phyloP scores from a whole-genome alignment of 208 protist genomes.

The Blastocrithidia nonstop region DNA sequence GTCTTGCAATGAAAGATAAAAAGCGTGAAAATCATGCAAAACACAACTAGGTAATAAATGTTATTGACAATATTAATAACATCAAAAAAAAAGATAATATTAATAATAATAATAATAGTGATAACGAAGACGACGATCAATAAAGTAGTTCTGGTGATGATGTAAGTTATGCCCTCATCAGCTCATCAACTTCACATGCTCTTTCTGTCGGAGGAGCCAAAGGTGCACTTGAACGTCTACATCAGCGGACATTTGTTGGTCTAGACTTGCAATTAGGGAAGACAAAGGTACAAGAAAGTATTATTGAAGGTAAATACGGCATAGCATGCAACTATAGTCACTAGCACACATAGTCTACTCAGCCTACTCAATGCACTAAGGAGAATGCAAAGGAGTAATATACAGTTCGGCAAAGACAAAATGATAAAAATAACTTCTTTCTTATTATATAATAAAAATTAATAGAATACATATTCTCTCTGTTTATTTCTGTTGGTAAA shows the following conservation, averaged over 20 bases:
- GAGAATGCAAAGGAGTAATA: too few relatives aligned
- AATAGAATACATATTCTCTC: too few relatives aligned
- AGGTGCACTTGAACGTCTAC: conserved; percentile 38
- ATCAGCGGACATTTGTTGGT: conserved; percentile 61
- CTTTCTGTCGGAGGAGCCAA: conserved; percentile 4
- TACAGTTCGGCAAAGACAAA: too few relatives aligned
- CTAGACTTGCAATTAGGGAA: conserved; percentile 53
- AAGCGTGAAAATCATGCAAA: too few relatives aligned
- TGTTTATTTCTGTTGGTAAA: too few relatives aligned
- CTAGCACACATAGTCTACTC: too few relatives aligned
- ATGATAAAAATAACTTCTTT: too few relatives aligned
- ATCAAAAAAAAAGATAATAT: background rate
- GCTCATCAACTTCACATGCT: conserved; percentile 7
- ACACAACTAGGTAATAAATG: too few relatives aligned
- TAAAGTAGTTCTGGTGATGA: conserved; percentile 2
- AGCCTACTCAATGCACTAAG: too few relatives aligned
- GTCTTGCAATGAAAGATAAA: conserved; percentile 3
- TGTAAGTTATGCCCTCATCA: conserved; percentile 8
- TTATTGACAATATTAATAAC: too few relatives aligned
- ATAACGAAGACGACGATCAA: conserved; percentile 3
- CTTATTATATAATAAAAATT: too few relatives aligned
- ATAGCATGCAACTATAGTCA: conserved; percentile 71
- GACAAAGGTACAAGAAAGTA: conserved; percentile 53
- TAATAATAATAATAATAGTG: background rate
- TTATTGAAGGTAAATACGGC: conserved; percentile 54